Evolutionary conservation across 108 stramenopile genomes (phyloP), one percentile per base, ranked within the genome.

Genomic region (Chaetoceros muelleri): DNA sequence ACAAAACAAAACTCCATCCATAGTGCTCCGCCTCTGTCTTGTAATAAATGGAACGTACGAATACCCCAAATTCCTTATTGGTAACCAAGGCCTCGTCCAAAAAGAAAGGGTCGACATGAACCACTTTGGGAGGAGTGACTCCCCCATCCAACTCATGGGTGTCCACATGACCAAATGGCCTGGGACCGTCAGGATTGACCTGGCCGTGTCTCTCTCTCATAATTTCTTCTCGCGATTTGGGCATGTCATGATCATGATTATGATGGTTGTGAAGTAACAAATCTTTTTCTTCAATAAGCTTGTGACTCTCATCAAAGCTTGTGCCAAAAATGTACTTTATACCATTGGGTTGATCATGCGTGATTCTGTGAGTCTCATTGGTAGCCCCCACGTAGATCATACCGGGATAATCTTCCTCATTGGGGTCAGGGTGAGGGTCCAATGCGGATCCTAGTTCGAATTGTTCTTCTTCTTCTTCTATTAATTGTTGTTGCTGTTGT

Each of bases 1-100:
- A 76, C 49, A 97, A 74, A 21, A 93, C 94, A 70, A 97, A 97
- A 28, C 72, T 75, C 96, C 96, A 97, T 21, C 89, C 90, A 66
- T 74, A 97, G 60, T 93, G 80, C 72, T 97, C 94, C 0, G 96
- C 94, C 66, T 95, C 96, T 1, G 96, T 95, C 48, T 87, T 78
- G 58, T 95, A 93, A 44, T 84, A 82, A 0, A 87, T 91, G n/a
- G 85, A 79, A 34, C 71, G 57, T 5, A 97, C 94, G 60, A 97
- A 97, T 49, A 90, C 80, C 40, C 75, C 81, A 74, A 94, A 97
- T 48, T 89, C 81, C 51, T 85, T 81, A 62, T 93, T 95, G 2
- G 89, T 84, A 13, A 95, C 90, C 22, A 69, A 69, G 24, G 73
- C 71, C 30, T 58, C 78, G 58, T 94, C 93, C 20, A 94, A 61